Base-by-base conservation (phyloP, 2,329 filamentous ascomycete genomes). In the Atkinsonella texensis region DNA sequence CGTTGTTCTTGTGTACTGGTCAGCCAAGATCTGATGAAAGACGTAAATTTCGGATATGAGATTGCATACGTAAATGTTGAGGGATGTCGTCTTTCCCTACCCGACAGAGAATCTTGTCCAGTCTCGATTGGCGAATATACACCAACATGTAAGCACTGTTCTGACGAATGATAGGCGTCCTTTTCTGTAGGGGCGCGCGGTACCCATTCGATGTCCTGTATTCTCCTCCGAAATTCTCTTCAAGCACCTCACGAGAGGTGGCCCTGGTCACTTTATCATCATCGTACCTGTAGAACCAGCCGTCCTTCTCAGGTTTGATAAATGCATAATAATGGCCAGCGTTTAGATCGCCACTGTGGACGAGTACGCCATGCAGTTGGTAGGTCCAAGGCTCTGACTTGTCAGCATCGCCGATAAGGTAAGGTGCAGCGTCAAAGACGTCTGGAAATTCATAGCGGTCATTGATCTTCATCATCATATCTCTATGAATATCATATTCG, bases 401-500 rank as follows among this genome's bases (percentile, higher is more conserved):
- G 65, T 96, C 90, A 28, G 89, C 88, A 54, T 88, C 84, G 23
- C 89, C 84, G 12, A 89, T 85, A 18, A 98, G 80, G 64, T 93
- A 98, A 0, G 89, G 89, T 0, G 87, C 75, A 7, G 90, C 88
- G 63, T 95, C 87, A 61, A 89, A 89, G 52, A 80, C 71, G 54
- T 94, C 87, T 1, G 88, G 89, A 58, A 93, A 95, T 62, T 94
- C 89, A 70, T 93, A 91, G 52, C 88, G 83, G 60, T 94, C 89
- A 62, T 95, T 94, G 65, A 98, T 89, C 71, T 98, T 98, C 85
- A 95, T 96, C 87, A 97, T 96, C 57, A 89, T 89, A 64, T 97
- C 91, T 60, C 88, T 83, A 59, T 95, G 85, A 61, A 96, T 87
- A 68, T 98, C 93, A 70, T 98, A 98, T 66, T 98, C 89, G 67